Base-by-base conservation (phyloP, 2,329 filamentous ascomycete species). In the Onygenales sp. region DNA sequence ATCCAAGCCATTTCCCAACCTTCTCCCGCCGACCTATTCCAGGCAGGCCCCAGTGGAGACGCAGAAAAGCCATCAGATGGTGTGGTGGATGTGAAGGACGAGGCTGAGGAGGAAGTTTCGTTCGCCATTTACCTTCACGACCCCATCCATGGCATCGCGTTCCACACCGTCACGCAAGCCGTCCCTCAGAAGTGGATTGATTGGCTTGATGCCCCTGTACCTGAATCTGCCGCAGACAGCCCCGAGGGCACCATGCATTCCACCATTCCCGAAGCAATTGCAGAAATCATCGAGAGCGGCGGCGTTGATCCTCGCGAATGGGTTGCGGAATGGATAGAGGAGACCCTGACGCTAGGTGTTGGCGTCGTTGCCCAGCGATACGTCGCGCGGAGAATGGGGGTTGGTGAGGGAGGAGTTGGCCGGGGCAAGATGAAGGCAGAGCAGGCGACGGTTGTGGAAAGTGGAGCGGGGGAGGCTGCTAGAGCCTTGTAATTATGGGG, bases 291-390 rank as follows among this genome's bases (percentile, higher is more conserved):
- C 49, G 75, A 80, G 53, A 76, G 72, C 50, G 83, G 83, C 13
- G 83, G 82, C 8, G 89, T 97, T 2, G 93, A 98, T 65, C 93
- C 93, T 0, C 80, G 93, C 54, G 93, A 98, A 69, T 98, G 93
- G 93, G 88, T 95, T 39, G 87, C 91, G 2, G 93, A 97, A 70
- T 98, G 93, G 93, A 80, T 98, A 46, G 92, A 97, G 73, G 92
- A 97, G 73, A 75, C 84, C 0, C 77, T 98, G 35, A 83, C 78
- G 42, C 75, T 97, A 48, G 81, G 84, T 3, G 81, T 94, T 0
- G 92, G 93, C 14, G 76, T 95, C 7, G 85, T 97, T 3, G 93
- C 93, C 2, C 93, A 98, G 78, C 79, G 91, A 58, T 98, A 98
- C 67, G 93, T 98, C 17, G 92, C 93, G 4, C 82, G 87, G 57